phyloP scores from a whole-genome alignment of 78 protist genomes.

The Tieghemostelium lacteum region DNA sequence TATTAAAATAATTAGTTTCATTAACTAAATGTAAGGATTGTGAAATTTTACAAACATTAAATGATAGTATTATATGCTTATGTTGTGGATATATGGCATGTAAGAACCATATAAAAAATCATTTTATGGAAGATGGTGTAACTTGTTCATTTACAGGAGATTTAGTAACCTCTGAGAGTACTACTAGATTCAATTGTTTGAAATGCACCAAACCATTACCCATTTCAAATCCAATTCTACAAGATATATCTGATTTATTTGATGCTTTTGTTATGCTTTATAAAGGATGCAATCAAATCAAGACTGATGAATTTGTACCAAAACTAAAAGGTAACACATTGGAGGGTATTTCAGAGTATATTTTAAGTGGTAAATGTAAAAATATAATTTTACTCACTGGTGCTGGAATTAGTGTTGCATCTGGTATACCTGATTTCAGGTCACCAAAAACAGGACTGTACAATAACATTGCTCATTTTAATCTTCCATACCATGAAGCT shows the following conservation, averaged over 20 bases:
- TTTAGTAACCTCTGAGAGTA: not conserved
- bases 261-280: not conserved
- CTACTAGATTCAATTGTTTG: not conserved
- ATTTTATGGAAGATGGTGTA: not conserved
- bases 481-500: conserved; percentile 88
- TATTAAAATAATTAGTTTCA: not conserved
- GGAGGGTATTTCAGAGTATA: conserved; percentile 32
- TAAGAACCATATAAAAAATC: not conserved
- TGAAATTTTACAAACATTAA: not conserved
- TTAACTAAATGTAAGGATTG: not conserved
- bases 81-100: not conserved
- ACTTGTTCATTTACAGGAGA: too few relatives aligned
- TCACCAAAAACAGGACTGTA: conserved; percentile 92
- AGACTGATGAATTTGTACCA: not conserved
- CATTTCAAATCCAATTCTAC: not conserved
- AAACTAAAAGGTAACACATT: not conserved
- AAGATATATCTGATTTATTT: not conserved
- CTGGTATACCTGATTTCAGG: conserved; percentile 95
- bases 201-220: not conserved
- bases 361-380: conserved; percentile 42
- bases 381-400: conserved; percentile 77
- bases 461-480: conserved; percentile 84
- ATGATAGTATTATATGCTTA: not conserved
- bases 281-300: not conserved
- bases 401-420: conserved; percentile 78